Conservation (phyloP, 2,329 filamentous ascomycete species). For the Phyllosticta capitalensis region DNA sequence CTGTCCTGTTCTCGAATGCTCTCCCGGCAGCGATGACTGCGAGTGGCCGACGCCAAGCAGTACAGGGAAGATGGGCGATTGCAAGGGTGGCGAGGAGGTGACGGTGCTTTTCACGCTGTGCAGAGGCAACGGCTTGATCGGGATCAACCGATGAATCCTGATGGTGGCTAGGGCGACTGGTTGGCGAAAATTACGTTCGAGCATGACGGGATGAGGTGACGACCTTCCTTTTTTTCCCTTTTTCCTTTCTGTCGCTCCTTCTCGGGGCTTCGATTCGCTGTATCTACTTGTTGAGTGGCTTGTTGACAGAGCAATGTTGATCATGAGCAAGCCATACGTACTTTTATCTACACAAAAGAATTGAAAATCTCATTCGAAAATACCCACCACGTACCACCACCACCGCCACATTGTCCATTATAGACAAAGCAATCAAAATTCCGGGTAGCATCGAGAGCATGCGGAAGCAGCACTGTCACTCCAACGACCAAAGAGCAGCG, state of each 20-base stretch:
- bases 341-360: background rate
- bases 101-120: background rate
- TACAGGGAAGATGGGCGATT: background rate
- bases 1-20: background rate
- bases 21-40: background rate
- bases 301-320: background rate
- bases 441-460: too few species aligned
- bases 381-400: too few species aligned
- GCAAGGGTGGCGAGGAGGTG: background rate
- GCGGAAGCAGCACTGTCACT: too few species aligned
- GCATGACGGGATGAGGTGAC: background rate
- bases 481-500: too few species aligned
- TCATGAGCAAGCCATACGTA: background rate
- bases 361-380: too few species aligned
- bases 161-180: background rate
- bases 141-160: background rate
- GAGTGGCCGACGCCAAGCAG: conserved; percentile 1
- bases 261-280: background rate
- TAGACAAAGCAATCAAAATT: too few species aligned
- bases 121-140: background rate
- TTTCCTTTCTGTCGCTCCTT: background rate
- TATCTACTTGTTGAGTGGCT: background rate
- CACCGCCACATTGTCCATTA: too few species aligned
- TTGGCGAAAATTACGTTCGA: background rate
- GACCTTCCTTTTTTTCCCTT: background rate